Evolutionary conservation across 1,139 yeast species (phyloP), one percentile per base, ranked within the genome.

Genomic region (Debaryomyces udenii): DNA sequence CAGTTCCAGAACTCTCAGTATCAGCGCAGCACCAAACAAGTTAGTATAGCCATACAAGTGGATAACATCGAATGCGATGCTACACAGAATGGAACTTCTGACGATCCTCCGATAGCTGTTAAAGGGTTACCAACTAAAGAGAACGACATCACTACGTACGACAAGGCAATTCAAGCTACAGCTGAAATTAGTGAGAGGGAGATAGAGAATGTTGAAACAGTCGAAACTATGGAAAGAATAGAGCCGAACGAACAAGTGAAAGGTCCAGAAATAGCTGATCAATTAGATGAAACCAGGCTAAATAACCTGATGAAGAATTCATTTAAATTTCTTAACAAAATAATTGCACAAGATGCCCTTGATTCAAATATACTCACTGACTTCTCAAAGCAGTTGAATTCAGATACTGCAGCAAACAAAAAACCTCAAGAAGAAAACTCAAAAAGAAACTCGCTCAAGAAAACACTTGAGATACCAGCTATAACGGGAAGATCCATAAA

Each of bases 1-100:
- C 48, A 48, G 17, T 40, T 55, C 29, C 47, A 38, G 15, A 34
- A 9, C 27, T 16, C 30, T 40, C 40, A 34, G 31, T 23, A 10
- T 38, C 41, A 28, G 27, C 37, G 9, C 13, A 47, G 50, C 47
- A 42, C 31, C 36, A 45, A 44, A 7, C 47, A 46, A 9, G 55
- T 59, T 11, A 57, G 56, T 45, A 53, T 63, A 27, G 67, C 59
- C 6, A 53, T 62, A 13, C 69, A 64, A 42, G 66, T 60, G 1
- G 65, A 61, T 10, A 30, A 27, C 22, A 28, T 24, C 6, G n/a
- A 13, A 9, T 17, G 15, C 6, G 23, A 24, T 14, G 15, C 33
- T 15, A 24, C 14, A 15, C 13, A 18, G 13, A 11, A 23, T 16
- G 15, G 13, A 9, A 32, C 20, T 15, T 20, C 20, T 16, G 27